These are phyloP conservation scores for Xylariaceae sp. DNA, from an alignment of 2,329 filamentous ascomycete species.

Conservation along the genomic window DNA sequence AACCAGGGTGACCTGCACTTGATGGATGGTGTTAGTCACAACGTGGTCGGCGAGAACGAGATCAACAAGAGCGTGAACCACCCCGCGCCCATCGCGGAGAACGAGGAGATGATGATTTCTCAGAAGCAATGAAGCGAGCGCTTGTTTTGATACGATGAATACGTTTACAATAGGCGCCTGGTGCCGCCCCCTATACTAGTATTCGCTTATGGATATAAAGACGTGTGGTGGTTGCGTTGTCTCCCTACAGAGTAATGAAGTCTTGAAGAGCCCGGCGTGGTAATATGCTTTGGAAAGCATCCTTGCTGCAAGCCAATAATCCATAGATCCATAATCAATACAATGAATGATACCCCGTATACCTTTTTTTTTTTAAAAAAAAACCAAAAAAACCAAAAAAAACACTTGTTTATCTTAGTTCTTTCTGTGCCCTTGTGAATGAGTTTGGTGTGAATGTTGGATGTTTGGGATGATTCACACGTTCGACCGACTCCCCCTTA, in stretches of 20 bases:
- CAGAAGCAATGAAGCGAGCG: conserved; percentile 28
- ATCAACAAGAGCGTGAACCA: conserved; percentile 31
- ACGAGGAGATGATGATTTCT: conserved; percentile 34
- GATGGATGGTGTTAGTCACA: conserved; percentile 31
- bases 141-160: not conserved
- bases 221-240: no score
- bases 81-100: conserved; percentile 30
- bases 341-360: conserved; percentile 15
- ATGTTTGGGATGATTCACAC: no score
- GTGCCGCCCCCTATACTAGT: not conserved
- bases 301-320: conserved; percentile 8
- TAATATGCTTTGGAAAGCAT: not conserved
- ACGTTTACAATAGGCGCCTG: no score
- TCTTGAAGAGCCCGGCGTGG: no score
- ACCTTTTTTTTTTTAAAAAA: not conserved
- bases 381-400: no score
- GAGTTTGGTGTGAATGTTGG: no score
- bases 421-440: no score
- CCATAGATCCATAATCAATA: conserved; percentile 8
- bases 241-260: no score
- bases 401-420: no score
- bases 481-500: no score
- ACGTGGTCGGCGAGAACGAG: conserved; percentile 40
- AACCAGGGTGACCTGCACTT: conserved; percentile 33
- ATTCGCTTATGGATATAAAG: not conserved